Evolutionary conservation across 768 basidiomycete genomes (phyloP).

Genomic region (Multifurca ochricompacta): DNA sequence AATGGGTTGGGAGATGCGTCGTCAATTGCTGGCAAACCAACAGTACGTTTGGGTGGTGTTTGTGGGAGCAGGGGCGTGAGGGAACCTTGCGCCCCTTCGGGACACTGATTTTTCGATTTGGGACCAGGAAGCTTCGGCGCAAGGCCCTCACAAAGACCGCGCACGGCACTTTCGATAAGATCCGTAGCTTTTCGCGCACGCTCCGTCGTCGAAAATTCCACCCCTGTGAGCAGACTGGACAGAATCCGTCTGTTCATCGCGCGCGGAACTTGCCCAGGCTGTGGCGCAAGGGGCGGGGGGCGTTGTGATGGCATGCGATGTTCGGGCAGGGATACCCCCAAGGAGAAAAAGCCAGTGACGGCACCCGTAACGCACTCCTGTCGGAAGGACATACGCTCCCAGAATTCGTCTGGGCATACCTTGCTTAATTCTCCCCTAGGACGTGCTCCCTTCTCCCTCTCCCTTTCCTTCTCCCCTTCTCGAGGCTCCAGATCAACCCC

Average conservation of each 20-base stretch:
- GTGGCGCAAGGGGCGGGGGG: conserved; percentile 37
- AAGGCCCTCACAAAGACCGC: conserved; percentile 65
- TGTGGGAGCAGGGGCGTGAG: conserved; percentile 37
- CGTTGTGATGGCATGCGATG: conserved; percentile 9
- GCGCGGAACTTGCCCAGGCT: conserved; percentile 50
- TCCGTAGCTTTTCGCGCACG: conserved; percentile 62
- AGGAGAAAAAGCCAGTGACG: conserved; percentile 88
- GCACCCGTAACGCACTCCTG: conserved; percentile 91
- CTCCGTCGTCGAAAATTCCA: conserved; percentile 68
- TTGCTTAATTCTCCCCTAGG: conserved; percentile 46
- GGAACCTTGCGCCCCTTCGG: neutral
- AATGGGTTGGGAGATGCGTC: conserved; percentile 62
- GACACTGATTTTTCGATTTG: conserved; percentile 5
- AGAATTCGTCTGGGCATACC: conserved; percentile 76
- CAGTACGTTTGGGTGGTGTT: conserved; percentile 38
- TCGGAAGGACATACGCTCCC: conserved; percentile 94
- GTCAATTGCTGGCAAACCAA: conserved; percentile 27
- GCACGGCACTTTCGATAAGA: conserved; percentile 59
- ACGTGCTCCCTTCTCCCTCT: conserved; percentile 22
- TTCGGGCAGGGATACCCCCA: conserved; percentile 37
- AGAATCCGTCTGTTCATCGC: conserved; percentile 66
- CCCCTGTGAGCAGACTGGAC: conserved; percentile 57
- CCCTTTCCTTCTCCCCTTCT: conserved; percentile 23
- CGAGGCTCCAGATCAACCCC: conserved; percentile 3
- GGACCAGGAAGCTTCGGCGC: conserved; percentile 12